phyloP scores from a whole-genome alignment of 176 grass and related monocot species.

The Calamus simplicifolius region DNA sequence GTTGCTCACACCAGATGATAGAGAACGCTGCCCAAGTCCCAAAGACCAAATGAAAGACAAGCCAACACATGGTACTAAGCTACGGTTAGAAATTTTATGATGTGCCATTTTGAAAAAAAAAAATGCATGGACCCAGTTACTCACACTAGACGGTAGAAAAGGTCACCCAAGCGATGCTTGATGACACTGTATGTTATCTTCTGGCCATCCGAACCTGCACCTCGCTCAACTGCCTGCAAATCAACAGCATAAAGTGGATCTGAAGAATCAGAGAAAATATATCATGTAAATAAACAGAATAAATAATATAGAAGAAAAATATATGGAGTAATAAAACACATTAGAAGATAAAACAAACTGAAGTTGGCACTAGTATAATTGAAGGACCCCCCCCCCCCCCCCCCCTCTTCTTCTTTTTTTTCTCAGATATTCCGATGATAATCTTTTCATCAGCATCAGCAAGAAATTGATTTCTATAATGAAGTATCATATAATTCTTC shows the following conservation, averaged over 20 bases:
- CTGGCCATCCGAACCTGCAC: constrained; percentile 69
- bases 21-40: constrained; percentile 57
- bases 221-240: constrained; percentile 79
- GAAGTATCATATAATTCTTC: too few species aligned
- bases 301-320: background rate
- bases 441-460: too few species aligned
- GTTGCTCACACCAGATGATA: constrained; percentile 83
- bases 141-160: constrained; percentile 96
- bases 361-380: too few species aligned
- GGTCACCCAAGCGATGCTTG: constrained; percentile 76
- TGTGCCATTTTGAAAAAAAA: background rate
- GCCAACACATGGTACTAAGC: too few species aligned
- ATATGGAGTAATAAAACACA: too few species aligned
- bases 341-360: too few species aligned
- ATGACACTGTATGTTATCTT: constrained; percentile 87
- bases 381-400: too few species aligned
- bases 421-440: too few species aligned
- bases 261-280: background rate
- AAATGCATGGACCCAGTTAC: constrained; percentile 10
- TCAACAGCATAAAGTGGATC: constrained; percentile 2
- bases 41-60: too few species aligned
- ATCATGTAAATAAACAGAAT: background rate
- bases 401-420: too few species aligned
- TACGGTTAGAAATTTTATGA: too few species aligned
- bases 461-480: too few species aligned